These are phyloP conservation scores for Keithomyces neogunnii DNA, from an alignment of 2,329 filamentous ascomycete genomes.

Conservation along the genomic window DNA sequence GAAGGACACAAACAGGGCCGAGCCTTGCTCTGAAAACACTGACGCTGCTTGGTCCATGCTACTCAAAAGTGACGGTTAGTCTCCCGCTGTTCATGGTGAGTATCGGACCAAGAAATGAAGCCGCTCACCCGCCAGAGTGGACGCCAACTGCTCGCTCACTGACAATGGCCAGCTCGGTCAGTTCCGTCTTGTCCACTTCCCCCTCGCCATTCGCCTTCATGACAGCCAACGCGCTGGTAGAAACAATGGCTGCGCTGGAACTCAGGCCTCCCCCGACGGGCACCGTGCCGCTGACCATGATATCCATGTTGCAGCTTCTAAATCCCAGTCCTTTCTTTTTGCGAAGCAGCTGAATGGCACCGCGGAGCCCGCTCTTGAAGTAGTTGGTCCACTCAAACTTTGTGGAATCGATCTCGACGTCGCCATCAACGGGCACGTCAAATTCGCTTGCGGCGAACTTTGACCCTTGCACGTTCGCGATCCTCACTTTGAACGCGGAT, in stretches of 20 bases:
- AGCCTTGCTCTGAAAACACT: conserved; percentile 80
- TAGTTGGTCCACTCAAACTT: conserved; percentile 97
- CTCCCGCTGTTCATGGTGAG: background rate
- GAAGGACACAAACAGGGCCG: conserved; percentile 86
- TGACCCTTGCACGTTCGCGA: conserved; percentile 68
- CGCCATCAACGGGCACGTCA: conserved; percentile 51
- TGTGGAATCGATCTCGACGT: conserved; percentile 74
- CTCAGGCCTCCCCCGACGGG: conserved; percentile 87
- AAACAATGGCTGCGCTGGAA: conserved; percentile 90
- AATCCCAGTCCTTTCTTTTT: conserved; percentile 55
- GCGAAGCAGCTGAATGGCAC: conserved; percentile 69
- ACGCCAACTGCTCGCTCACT: conserved; percentile 92
- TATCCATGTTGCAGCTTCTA: conserved; percentile 65
- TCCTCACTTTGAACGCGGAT: conserved; percentile 58
- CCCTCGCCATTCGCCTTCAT: conserved; percentile 76
- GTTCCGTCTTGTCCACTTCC: conserved; percentile 77
- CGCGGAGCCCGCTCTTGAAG: conserved; percentile 85
- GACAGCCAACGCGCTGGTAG: conserved; percentile 78
- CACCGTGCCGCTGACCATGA: conserved; percentile 85
- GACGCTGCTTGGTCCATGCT: conserved; percentile 98
- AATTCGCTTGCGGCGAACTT: conserved; percentile 75
- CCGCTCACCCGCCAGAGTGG: conserved; percentile 78
- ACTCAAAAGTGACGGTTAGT: conserved; percentile 10
- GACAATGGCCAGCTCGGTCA: conserved; percentile 88
- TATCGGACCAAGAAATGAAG: background rate